Base-by-base conservation (phyloP, 2,329 filamentous ascomycete species). In the Verticillium dahliae region DNA sequence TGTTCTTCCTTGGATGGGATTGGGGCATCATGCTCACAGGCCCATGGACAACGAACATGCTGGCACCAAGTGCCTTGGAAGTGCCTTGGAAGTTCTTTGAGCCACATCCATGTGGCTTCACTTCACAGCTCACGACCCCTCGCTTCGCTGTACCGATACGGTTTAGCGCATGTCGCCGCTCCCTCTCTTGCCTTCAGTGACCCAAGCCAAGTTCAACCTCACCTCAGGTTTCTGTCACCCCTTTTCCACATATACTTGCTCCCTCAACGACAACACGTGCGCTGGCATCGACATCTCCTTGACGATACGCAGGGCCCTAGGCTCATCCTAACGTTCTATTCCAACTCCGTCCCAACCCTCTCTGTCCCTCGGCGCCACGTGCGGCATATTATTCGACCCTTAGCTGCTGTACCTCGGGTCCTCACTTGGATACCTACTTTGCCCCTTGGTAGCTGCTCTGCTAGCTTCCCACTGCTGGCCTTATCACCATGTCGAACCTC, bases 401-500 rank as follows among this genome's bases (percentile, higher is more conserved):
- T n/a, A 18, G 7, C 13, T 50, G 45, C 45, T 22, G 45, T 50
- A 50, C 45, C 45, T 50, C 45, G 45, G 45, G 45, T 15, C 18
- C 45, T 50, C 27, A 27, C 5, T 37, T 50, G 45, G 45, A 50
- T 50, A 50, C 18, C 18, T 22, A 22, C 45, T 22, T 27, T 50
- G 45, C 45, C 45, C 45, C 45, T 50, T 18, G 45, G 45, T 50
- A 50, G 45, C 45, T 22, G 45, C 45, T 50, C 27, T 27, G 45
- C 45, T 50, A 50, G 45, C 45, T 50, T 22, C 45, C 6, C n/a
- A 15, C n/a, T n/a, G 9, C 45, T 11, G 31, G 27, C 54, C 54
- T 35, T n/a, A 11, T 56, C 54, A 76, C 69, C 71, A 85, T 85
- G 82, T 85, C 83, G 68, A 85, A 84, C 75, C 76, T 85, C 69